These are phyloP conservation scores for Trametes polyzona DNA, from an alignment of 1,284 basidiomycete genomes.

Conservation along the genomic window DNA sequence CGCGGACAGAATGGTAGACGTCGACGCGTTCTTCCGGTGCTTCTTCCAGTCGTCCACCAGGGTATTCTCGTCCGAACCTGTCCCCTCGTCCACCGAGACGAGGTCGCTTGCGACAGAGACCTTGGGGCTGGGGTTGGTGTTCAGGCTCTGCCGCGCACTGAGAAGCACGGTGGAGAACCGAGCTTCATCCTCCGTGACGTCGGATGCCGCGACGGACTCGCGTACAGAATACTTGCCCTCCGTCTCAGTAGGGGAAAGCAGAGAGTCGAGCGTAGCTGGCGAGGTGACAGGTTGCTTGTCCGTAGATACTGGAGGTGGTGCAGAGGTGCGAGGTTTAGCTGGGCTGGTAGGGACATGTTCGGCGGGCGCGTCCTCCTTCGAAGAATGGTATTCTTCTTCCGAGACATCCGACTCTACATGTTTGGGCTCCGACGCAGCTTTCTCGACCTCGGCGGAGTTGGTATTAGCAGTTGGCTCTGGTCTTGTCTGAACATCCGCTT, in stretches of 20 bases:
- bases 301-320: conserved; percentile 1
- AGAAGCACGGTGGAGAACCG: conserved; percentile 61
- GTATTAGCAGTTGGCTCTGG: neutral
- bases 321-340: neutral
- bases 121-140: conserved; percentile 26
- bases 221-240: conserved; percentile 33
- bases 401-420: neutral
- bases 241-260: conserved; percentile 45
- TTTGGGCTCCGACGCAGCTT: neutral
- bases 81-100: conserved; percentile 28
- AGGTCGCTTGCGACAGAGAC: conserved; percentile 17
- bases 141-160: conserved; percentile 40
- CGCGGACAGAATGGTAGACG: conserved; percentile 57
- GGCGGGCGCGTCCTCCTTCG: conserved; percentile 1
- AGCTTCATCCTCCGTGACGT: conserved; percentile 67
- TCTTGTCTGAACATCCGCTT: neutral
- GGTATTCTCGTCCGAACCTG: conserved; percentile 26
- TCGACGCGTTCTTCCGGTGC: conserved; percentile 70
- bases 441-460: neutral
- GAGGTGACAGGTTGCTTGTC: neutral
- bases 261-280: conserved; percentile 38
- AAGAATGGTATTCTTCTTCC: neutral
- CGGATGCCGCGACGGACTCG: conserved; percentile 54
- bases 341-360: neutral
- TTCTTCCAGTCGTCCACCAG: conserved; percentile 25